These are phyloP conservation scores for Protomyces gravidus DNA, from an alignment of 1,139 yeast species.

Conservation along the genomic window DNA sequence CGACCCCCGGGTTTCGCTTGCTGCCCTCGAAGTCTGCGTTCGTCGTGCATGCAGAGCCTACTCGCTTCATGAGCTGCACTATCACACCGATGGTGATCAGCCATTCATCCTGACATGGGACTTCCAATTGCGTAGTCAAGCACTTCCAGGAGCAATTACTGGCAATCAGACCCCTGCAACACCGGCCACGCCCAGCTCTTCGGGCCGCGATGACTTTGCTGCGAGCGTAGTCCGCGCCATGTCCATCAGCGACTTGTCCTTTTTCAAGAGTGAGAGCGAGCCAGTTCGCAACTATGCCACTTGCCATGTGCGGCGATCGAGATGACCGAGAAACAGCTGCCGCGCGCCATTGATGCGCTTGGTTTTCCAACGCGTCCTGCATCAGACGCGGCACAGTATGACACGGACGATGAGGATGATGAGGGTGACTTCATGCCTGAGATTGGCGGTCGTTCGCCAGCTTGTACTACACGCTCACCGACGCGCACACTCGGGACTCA, in stretches of 20 bases:
- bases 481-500: slow-evolving; percentile 26
- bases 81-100: slow-evolving; percentile 51
- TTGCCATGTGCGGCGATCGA: slow-evolving; percentile 77
- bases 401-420: slow-evolving; percentile 37
- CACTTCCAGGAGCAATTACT: slow-evolving; percentile 50
- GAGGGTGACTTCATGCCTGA: slow-evolving; percentile 41
- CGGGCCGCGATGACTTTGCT: slow-evolving; percentile 33
- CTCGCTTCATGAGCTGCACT: slow-evolving; percentile 70
- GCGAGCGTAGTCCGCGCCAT: slow-evolving; percentile 62
- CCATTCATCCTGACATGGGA: slow-evolving; percentile 80
- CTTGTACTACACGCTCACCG: slow-evolving; percentile 11
- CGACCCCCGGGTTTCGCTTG: slow-evolving; percentile 87
- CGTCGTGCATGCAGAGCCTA: slow-evolving; percentile 97
- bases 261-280: slow-evolving; percentile 55
- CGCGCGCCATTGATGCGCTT: slow-evolving; percentile 66
- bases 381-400: slow-evolving; percentile 18
- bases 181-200: slow-evolving; percentile 35
- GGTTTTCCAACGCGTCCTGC: slow-evolving; percentile 48
- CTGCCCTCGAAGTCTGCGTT: slow-evolving; percentile 94
- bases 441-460: slow-evolving; percentile 34
- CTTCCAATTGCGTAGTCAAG: slow-evolving; percentile 74
- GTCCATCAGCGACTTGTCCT: slow-evolving; percentile 87
- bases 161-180: slow-evolving; percentile 28
- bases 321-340: slow-evolving; percentile 77
- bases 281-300: slow-evolving; percentile 82